Percentiles rank a stretch among this genome's conserved stretches.
phyloP scores from a whole-genome alignment of 2,329 filamentous ascomycete genomes.

The Botrytis cinerea region DNA sequence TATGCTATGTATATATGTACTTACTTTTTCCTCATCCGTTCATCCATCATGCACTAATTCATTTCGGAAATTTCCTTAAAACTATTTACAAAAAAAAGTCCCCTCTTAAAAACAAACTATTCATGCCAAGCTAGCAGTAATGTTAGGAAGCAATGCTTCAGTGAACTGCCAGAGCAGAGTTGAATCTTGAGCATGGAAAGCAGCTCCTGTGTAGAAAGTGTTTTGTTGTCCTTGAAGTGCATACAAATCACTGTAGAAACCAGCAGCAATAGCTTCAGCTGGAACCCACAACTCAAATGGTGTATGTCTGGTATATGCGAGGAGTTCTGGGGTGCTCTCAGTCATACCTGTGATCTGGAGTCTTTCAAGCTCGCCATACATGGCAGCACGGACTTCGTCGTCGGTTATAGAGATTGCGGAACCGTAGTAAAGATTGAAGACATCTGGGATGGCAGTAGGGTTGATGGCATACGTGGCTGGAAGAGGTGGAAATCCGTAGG shows the following conservation, averaged over 20 bases:
- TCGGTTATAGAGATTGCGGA: conserved; percentile 25
- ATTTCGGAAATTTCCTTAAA: background rate
- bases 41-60: background rate
- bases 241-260: conserved; percentile 48
- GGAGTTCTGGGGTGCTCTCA: conserved; percentile 25
- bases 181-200: conserved; percentile 43
- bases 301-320: conserved; percentile 29
- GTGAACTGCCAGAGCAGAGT: conserved; percentile 41
- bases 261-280: conserved; percentile 42
- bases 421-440: conserved; percentile 29
- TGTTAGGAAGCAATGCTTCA: conserved; percentile 30
- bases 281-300: conserved; percentile 38
- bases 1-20: background rate
- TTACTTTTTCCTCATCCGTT: too few relatives aligned
- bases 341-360: conserved; percentile 25
- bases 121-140: conserved; percentile 24
- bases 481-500: conserved; percentile 40
- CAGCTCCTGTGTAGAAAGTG: conserved; percentile 50
- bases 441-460: conserved; percentile 29
- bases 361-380: conserved; percentile 24
- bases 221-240: conserved; percentile 47
- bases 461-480: conserved; percentile 40
- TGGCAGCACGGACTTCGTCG: conserved; percentile 28
- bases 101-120: background rate
- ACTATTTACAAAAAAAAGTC: background rate